These are phyloP conservation scores for Rhodofomes roseus DNA, from an alignment of 1,284 basidiomycete genomes.

Conservation along the genomic window DNA sequence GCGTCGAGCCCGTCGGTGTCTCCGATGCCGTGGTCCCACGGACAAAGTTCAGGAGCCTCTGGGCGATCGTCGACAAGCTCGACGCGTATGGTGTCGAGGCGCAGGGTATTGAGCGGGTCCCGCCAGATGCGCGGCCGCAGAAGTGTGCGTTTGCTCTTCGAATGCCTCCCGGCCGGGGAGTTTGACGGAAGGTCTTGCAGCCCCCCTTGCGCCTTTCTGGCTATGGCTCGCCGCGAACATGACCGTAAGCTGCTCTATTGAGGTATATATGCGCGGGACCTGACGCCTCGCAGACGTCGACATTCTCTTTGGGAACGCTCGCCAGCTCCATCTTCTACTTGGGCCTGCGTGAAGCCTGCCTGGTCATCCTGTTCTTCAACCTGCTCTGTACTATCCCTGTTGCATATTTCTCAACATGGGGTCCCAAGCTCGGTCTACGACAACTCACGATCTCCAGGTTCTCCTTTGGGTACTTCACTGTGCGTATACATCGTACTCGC, in stretches of 20 bases:
- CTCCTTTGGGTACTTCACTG: conserved; percentile 22
- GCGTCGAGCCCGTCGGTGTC: conserved; percentile 1
- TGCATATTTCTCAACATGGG: conserved; percentile 32
- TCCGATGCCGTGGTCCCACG: conserved; percentile 6
- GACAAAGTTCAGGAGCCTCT: conserved; percentile 13
- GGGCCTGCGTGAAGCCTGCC: conserved; percentile 27
- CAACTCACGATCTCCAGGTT: conserved; percentile 35
- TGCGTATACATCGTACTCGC: background rate
- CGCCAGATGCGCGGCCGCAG: conserved; percentile 20
- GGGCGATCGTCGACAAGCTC: conserved; percentile 21
- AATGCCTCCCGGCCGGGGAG: background rate
- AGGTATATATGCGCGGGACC: background rate
- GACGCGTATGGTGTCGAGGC: conserved; percentile 26
- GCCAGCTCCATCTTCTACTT: conserved; percentile 27
- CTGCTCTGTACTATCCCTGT: conserved; percentile 32
- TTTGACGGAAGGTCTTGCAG: background rate
- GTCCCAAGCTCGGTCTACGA: conserved; percentile 32
- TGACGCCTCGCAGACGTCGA: conserved; percentile 17
- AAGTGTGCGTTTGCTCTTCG: conserved; percentile 7
- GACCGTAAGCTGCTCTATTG: conserved; percentile 3
- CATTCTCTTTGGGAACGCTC: conserved; percentile 32
- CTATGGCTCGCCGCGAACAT: conserved; percentile 30
- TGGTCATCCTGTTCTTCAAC: conserved; percentile 35
- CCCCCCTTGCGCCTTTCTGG: conserved; percentile 10
- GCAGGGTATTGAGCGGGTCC: conserved; percentile 28